phyloP scores from a whole-genome alignment of 495 filamentous ascomycete genomes.

The Tuber calosporum region DNA sequence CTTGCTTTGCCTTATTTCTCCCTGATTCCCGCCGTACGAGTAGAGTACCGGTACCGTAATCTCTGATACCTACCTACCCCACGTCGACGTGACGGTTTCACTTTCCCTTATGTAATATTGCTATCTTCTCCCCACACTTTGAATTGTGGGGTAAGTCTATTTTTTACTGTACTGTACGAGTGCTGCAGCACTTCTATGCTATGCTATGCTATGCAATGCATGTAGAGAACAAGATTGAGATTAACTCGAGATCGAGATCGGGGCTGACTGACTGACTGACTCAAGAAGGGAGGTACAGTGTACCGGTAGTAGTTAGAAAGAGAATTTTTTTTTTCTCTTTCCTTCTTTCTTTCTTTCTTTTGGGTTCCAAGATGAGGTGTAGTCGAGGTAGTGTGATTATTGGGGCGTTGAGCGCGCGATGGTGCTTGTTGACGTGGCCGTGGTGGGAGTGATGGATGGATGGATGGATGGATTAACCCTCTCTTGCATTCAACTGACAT shows the following conservation, averaged over 20 bases:
- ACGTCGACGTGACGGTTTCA: background rate
- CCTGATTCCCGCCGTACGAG: too few species aligned
- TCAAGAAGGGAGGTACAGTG: too few species aligned
- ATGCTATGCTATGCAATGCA: background rate
- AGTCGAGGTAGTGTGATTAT: background rate
- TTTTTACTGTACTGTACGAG: too few species aligned
- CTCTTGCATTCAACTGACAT: too few species aligned
- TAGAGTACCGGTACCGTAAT: too few species aligned
- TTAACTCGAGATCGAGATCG: background rate
- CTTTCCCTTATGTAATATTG: background rate
- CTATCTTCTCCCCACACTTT: too few species aligned
- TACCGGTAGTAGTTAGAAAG: background rate
- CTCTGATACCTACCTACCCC: background rate
- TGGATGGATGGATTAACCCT: too few species aligned
- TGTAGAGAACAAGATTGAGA: background rate
- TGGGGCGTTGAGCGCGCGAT: slow-evolving; percentile 2
- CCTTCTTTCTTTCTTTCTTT: background rate
- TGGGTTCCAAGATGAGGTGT: background rate
- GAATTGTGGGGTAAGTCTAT: too few species aligned
- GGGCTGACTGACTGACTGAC: background rate
- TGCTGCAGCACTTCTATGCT: background rate
- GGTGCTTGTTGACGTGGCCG: background rate
- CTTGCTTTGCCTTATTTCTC: background rate
- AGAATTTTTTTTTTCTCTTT: background rate
- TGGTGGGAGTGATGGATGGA: background rate